Evolutionary conservation across 345 rosid species (phyloP).

Genomic region (Cardamine chenopodiifolia): DNA sequence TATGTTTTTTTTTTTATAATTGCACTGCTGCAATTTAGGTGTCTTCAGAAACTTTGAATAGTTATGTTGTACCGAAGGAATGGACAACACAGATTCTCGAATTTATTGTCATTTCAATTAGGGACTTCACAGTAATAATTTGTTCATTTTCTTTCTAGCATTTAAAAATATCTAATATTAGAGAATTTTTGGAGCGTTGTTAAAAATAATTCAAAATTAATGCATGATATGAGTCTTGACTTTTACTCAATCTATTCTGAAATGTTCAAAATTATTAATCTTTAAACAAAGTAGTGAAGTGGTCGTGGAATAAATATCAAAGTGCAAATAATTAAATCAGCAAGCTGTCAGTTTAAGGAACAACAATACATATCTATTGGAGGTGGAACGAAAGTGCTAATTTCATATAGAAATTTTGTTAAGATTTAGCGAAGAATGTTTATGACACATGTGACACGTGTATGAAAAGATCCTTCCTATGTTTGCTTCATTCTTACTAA

Average conservation of each 20-base stretch:
- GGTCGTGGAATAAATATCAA: slow-evolving; percentile 30
- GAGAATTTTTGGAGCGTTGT: background rate
- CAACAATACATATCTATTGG: slow-evolving; percentile 8
- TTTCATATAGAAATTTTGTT: slow-evolving; percentile 3
- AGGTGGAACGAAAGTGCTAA: slow-evolving; percentile 36
- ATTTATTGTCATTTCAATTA: background rate
- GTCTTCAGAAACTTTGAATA: background rate
- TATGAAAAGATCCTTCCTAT: slow-evolving; percentile 15
- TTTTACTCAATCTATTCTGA: slow-evolving; percentile 16
- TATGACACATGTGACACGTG: slow-evolving; percentile 35
- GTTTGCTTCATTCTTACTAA: slow-evolving; percentile 45
- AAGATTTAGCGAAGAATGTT: slow-evolving; percentile 19
- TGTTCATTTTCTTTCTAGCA: background rate
- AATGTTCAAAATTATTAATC: background rate
- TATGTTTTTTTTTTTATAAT: background rate
- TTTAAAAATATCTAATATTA: background rate
- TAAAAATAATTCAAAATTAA: background rate
- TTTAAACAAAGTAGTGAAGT: slow-evolving; percentile 30
- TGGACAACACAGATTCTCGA: background rate
- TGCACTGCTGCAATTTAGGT: background rate
- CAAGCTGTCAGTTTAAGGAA: slow-evolving; percentile 20
- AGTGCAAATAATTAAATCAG: slow-evolving; percentile 1
- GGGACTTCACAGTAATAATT: background rate
- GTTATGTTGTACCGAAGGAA: background rate
- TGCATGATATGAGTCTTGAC: slow-evolving; percentile 8